phyloP scores from a whole-genome alignment of 495 filamentous ascomycete species.

The Hypoxylon cercidicola region DNA sequence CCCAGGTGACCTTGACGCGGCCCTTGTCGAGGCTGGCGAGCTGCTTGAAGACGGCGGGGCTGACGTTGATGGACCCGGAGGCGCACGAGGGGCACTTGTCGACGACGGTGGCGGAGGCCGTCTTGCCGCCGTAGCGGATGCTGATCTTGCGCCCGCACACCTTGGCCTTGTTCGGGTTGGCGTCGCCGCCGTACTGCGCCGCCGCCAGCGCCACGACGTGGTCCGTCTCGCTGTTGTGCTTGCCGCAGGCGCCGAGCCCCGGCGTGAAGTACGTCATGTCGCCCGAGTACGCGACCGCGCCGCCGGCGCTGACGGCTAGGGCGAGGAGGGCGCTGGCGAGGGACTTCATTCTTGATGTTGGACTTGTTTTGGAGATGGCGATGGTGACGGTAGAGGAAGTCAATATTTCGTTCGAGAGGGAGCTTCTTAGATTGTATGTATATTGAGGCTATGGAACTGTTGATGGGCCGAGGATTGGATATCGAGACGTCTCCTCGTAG shows the following conservation, averaged over 20 bases:
- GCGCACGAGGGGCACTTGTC: conserved; percentile 81
- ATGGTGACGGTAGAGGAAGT: neutral
- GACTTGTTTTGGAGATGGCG: neutral
- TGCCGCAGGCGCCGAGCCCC: conserved; percentile 60
- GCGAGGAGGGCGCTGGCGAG: conserved; percentile 24
- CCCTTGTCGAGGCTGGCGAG: conserved; percentile 52
- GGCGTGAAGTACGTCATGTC: conserved; percentile 61
- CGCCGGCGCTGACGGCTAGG: conserved; percentile 10
- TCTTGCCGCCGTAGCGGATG: conserved; percentile 66
- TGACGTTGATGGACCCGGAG: conserved; percentile 56
- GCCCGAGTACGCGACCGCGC: conserved; percentile 44
- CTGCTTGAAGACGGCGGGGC: conserved; percentile 56
- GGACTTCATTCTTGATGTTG: conserved; percentile 19
- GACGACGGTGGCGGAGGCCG: conserved; percentile 65
- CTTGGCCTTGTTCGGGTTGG: conserved; percentile 59
- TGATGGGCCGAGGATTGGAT: neutral
- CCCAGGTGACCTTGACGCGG: conserved; percentile 53
- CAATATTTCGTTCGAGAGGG: neutral
- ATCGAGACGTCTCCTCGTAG: neutral
- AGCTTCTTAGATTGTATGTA: neutral
- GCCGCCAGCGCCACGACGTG: conserved; percentile 57
- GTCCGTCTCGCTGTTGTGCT: conserved; percentile 48
- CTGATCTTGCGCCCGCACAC: conserved; percentile 73
- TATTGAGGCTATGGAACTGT: neutral
- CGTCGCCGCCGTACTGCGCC: conserved; percentile 54